These are phyloP conservation scores for Cardamine resedifolia DNA, from an alignment of 345 rosid genomes.

Conservation along the genomic window DNA sequence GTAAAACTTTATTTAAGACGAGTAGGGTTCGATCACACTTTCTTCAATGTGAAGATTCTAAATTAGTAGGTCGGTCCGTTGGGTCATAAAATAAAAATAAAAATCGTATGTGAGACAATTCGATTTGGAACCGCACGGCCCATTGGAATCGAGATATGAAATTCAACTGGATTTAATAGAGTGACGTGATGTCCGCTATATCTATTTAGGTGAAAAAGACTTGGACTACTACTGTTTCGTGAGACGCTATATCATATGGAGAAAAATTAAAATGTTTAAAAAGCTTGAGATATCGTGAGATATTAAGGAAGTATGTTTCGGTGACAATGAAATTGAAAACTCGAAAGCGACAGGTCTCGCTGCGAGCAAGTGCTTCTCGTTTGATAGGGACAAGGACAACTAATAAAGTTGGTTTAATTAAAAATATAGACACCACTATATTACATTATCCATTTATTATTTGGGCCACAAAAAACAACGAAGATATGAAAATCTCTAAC, in stretches of 20 bases:
- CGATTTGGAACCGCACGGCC: not conserved
- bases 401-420: conserved; percentile 1
- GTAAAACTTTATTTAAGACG: too few species aligned
- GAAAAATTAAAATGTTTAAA: not conserved
- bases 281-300: conserved; percentile 3
- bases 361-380: conserved; percentile 13
- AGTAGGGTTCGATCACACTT: too few species aligned
- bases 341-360: conserved; percentile 11
- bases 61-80: not conserved
- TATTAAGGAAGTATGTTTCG: not conserved
- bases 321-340: not conserved
- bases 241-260: not conserved
- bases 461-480: conserved; percentile 7
- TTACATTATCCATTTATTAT: conserved; percentile 22
- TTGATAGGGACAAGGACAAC: conserved; percentile 19
- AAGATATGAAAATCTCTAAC: not conserved
- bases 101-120: not conserved
- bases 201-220: conserved; percentile 9
- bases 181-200: not conserved
- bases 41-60: not conserved
- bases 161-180: conserved; percentile 8
- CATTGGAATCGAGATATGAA: not conserved
- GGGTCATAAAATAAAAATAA: not conserved
- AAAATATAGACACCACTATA: conserved; percentile 1
- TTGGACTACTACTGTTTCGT: not conserved